These are phyloP conservation scores for Nannochloris sp. DNA, from an alignment of 139 green algal genomes.

Conservation along the genomic window DNA sequence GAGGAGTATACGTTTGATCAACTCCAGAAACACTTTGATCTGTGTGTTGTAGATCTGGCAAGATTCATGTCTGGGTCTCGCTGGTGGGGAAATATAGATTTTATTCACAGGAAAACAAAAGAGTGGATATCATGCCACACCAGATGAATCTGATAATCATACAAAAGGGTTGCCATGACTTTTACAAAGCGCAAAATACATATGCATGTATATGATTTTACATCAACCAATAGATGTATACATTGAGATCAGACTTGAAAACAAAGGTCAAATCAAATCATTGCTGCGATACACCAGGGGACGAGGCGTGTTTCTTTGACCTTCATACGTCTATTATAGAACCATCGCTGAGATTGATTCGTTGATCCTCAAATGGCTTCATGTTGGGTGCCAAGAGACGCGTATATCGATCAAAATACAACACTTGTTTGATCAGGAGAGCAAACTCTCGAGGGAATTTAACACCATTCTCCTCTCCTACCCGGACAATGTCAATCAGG, in stretches of 20 bases:
- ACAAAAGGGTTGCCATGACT: slow-evolving; percentile 19
- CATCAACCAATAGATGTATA: too few species aligned
- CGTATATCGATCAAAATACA: slow-evolving; percentile 94
- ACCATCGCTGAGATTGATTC: slow-evolving; percentile 40
- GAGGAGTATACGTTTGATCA: slow-evolving; percentile 2
- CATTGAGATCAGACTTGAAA: too few species aligned
- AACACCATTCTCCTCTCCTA: slow-evolving; percentile 83
- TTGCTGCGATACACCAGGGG: too few species aligned
- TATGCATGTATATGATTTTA: too few species aligned
- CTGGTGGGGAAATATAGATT: slow-evolving; percentile 9
- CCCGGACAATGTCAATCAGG: slow-evolving; percentile 69
- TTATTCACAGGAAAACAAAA: neutral
- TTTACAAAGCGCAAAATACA: slow-evolving; percentile 1
- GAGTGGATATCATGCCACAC: neutral
- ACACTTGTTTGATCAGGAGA: slow-evolving; percentile 92
- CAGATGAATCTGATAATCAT: neutral
- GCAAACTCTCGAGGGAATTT: slow-evolving; percentile 90
- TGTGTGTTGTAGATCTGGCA: neutral
- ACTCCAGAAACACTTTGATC: neutral
- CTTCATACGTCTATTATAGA: neutral
- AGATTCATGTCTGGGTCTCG: slow-evolving; percentile 10
- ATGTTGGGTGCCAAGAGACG: slow-evolving; percentile 66
- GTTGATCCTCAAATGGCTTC: slow-evolving; percentile 61
- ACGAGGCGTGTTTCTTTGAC: too few species aligned
- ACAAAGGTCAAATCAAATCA: too few species aligned